Conservation (phyloP, 192 early-diverging fungal species). For the Coemansia brasiliensis region DNA sequence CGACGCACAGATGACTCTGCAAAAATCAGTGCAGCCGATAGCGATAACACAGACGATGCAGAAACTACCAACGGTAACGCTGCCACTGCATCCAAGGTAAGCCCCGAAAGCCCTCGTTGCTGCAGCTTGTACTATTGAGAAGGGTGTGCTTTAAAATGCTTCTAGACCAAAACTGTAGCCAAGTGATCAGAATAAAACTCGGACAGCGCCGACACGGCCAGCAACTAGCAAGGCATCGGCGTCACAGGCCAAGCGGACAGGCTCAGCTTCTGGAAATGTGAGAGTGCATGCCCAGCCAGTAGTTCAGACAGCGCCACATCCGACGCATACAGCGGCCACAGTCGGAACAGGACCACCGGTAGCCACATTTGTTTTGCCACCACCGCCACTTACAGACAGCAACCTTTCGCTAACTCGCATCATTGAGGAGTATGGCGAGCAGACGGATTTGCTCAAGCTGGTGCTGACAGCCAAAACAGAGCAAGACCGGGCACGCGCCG, state of each 20-base stretch:
- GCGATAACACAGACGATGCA: slow-evolving; percentile 1
- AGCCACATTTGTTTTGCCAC: slow-evolving; percentile 16
- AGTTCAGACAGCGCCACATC: slow-evolving; percentile 5
- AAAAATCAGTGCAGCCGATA: neutral
- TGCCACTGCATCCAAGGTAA: slow-evolving; percentile 6
- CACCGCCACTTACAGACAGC: slow-evolving; percentile 18
- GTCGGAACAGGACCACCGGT: slow-evolving; percentile 1
- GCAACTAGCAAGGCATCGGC: neutral
- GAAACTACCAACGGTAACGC: slow-evolving; percentile 8
- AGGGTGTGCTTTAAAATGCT: too few relatives aligned
- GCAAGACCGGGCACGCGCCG: slow-evolving; percentile 44
- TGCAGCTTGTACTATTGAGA: too few relatives aligned
- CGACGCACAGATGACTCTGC: neutral
- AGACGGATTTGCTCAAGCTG: slow-evolving; percentile 38
- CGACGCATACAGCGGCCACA: neutral
- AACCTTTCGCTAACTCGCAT: slow-evolving; percentile 32
- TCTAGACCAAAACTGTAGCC: too few relatives aligned
- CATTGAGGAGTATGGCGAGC: slow-evolving; percentile 47
- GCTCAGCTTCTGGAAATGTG: neutral
- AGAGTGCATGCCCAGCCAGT: neutral
- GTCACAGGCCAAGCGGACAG: slow-evolving; percentile 3
- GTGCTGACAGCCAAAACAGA: slow-evolving; percentile 51
- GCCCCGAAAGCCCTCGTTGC: too few relatives aligned
- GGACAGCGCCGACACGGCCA: slow-evolving; percentile 1
- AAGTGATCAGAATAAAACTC: neutral